Evolutionary conservation across 176 grass and related monocot genomes (phyloP).

Genomic region (Avena eriantha): DNA sequence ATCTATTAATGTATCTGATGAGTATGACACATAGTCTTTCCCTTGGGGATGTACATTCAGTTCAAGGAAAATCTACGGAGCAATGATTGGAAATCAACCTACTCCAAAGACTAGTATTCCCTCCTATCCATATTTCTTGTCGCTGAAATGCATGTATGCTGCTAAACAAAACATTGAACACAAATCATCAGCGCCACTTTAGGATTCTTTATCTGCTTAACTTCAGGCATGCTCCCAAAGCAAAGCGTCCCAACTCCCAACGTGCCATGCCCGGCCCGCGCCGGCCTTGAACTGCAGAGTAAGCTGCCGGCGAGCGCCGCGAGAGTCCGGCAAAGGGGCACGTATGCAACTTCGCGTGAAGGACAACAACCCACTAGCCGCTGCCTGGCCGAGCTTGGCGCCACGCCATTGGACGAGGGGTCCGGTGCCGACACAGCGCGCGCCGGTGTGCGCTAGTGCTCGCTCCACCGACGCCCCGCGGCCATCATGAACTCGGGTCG

Average conservation of each 20-base stretch:
- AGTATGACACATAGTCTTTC: too few species aligned
- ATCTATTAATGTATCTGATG: too few species aligned
- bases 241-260: neutral
- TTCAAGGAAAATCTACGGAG: too few species aligned
- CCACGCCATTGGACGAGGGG: neutral
- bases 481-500: slow-evolving; percentile 28
- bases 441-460: slow-evolving; percentile 38
- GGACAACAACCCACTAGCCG: slow-evolving; percentile 21
- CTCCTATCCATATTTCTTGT: too few species aligned
- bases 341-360: neutral
- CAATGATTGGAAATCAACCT: too few species aligned
- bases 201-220: neutral
- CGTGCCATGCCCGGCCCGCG: neutral
- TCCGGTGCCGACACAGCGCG: slow-evolving; percentile 29
- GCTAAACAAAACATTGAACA: too few species aligned
- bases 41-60: too few species aligned
- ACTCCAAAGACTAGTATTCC: too few species aligned
- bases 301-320: slow-evolving; percentile 4
- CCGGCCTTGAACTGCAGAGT: neutral
- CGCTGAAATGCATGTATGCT: too few species aligned
- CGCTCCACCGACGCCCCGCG: slow-evolving; percentile 35
- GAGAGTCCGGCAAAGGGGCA: neutral
- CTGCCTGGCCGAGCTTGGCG: slow-evolving; percentile 32
- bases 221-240: slow-evolving; percentile 8
- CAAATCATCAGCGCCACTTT: too few species aligned